These are phyloP conservation scores for Russula sp. DNA, from an alignment of 768 basidiomycete genomes.

Conservation along the genomic window DNA sequence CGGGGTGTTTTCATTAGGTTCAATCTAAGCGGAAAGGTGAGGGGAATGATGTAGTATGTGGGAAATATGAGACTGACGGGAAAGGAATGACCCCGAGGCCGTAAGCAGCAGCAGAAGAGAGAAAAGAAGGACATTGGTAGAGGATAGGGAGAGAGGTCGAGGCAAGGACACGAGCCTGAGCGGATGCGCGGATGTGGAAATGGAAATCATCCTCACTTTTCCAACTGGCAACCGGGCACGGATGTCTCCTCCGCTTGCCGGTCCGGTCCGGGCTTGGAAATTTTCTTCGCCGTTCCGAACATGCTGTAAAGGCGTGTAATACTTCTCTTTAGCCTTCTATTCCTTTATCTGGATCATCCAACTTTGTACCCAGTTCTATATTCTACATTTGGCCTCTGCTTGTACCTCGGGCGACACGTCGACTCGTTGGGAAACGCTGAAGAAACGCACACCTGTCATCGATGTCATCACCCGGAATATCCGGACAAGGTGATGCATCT, in stretches of 20 bases:
- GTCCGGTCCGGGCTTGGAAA: neutral
- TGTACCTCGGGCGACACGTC: neutral
- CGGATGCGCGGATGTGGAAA: neutral
- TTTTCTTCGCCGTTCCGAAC: neutral
- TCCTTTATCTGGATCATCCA: neutral
- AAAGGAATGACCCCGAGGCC: constrained; percentile 19
- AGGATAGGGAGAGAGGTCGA: neutral
- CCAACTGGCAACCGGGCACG: constrained; percentile 1
- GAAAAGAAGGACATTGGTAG: constrained; percentile 32
- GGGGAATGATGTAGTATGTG: too few species aligned
- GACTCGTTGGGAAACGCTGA: too few species aligned
- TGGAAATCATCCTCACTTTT: neutral
- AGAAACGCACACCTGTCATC: neutral
- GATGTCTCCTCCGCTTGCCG: neutral
- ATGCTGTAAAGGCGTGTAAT: constrained; percentile 17
- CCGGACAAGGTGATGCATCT: constrained; percentile 3
- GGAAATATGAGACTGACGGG: constrained; percentile 5
- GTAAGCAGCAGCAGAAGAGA: constrained; percentile 32
- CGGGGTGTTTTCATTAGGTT: constrained; percentile 37
- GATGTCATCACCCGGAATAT: constrained; percentile 20
- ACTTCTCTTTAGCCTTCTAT: neutral
- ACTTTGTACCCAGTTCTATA: too few species aligned
- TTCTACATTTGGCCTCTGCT: constrained; percentile 4
- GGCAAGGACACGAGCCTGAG: neutral
- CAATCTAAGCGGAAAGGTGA: constrained; percentile 24